These are phyloP conservation scores for Haplographium delicatum DNA, from an alignment of 495 filamentous ascomycete species.

Conservation along the genomic window DNA sequence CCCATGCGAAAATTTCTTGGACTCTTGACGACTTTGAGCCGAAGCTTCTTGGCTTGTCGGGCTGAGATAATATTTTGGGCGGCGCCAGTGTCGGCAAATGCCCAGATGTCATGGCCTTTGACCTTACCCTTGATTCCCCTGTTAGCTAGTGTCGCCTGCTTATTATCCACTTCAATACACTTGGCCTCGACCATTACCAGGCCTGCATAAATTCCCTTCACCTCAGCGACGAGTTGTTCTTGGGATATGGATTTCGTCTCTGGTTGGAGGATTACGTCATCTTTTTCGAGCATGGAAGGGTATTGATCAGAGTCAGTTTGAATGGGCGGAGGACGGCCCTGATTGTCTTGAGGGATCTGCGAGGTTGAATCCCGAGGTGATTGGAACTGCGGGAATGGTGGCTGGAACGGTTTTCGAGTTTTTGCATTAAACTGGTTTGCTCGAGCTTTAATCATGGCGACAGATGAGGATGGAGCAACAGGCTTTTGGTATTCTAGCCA, in stretches of 20 bases:
- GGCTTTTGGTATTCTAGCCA: not conserved
- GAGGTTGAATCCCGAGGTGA: not conserved
- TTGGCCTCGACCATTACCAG: slow-evolving; percentile 75
- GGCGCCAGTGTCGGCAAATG: not conserved
- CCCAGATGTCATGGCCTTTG: not conserved
- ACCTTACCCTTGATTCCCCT: not conserved
- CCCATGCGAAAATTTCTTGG: not conserved
- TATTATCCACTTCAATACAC: slow-evolving; percentile 61
- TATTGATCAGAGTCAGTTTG: not conserved
- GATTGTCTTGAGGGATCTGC: not conserved
- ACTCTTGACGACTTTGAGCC: not conserved
- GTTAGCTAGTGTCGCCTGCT: slow-evolving; percentile 37
- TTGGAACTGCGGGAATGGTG: not conserved
- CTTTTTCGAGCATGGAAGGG: slow-evolving; percentile 19
- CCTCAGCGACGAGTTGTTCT: slow-evolving; percentile 63
- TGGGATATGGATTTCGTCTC: slow-evolving; percentile 64
- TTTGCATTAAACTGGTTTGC: not conserved
- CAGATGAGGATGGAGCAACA: not conserved
- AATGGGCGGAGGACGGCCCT: not conserved
- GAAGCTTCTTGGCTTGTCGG: not conserved
- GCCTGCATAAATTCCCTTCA: slow-evolving; percentile 69
- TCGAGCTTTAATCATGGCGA: not conserved
- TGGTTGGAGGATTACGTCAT: slow-evolving; percentile 36
- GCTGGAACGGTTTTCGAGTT: not conserved
- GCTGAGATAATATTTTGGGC: not conserved